Evolutionary conservation across 768 basidiomycete species (phyloP).

Genomic region (Mycena alexandri): DNA sequence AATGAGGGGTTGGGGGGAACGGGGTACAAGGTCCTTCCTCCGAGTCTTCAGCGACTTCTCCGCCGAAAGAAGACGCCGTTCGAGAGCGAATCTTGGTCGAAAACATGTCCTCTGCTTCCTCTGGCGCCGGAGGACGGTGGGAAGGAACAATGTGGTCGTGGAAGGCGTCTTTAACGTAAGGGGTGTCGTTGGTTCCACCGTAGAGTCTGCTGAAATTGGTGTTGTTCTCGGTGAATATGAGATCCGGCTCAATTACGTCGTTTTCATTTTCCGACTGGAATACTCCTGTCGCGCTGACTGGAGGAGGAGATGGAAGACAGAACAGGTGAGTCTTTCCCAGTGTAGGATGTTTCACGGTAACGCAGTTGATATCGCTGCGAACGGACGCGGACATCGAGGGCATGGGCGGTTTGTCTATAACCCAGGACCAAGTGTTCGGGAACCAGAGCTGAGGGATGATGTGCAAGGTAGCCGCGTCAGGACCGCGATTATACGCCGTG

Average conservation of each 20-base stretch:
- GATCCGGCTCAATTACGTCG: slow-evolving; percentile 82
- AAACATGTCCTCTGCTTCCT: slow-evolving; percentile 62
- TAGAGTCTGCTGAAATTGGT: slow-evolving; percentile 96
- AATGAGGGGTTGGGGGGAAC: slow-evolving; percentile 65
- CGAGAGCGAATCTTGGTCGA: slow-evolving; percentile 62
- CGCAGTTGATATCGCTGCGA: slow-evolving; percentile 65
- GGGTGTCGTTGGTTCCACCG: slow-evolving; percentile 84
- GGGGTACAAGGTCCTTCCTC: slow-evolving; percentile 73
- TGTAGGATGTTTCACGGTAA: slow-evolving; percentile 79
- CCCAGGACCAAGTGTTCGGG: slow-evolving; percentile 99
- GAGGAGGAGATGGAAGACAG: slow-evolving; percentile 92
- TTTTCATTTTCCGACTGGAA: slow-evolving; percentile 73
- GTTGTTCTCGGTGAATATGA: slow-evolving; percentile 97
- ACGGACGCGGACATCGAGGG: slow-evolving; percentile 71
- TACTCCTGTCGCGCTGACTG: slow-evolving; percentile 80
- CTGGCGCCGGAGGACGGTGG: slow-evolving; percentile 75
- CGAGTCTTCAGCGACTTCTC: slow-evolving; percentile 52
- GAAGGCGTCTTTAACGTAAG: slow-evolving; percentile 96
- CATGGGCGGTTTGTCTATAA: slow-evolving; percentile 72
- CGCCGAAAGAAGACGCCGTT: slow-evolving; percentile 59
- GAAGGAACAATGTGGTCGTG: slow-evolving; percentile 95
- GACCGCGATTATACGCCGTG: slow-evolving; percentile 96
- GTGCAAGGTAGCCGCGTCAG: slow-evolving; percentile 93
- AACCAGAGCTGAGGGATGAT: slow-evolving; percentile 97
- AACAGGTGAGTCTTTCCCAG: slow-evolving; percentile 87